Base-by-base conservation (phyloP, 1,284 basidiomycete species). In the Ganoderma lucidum region DNA sequence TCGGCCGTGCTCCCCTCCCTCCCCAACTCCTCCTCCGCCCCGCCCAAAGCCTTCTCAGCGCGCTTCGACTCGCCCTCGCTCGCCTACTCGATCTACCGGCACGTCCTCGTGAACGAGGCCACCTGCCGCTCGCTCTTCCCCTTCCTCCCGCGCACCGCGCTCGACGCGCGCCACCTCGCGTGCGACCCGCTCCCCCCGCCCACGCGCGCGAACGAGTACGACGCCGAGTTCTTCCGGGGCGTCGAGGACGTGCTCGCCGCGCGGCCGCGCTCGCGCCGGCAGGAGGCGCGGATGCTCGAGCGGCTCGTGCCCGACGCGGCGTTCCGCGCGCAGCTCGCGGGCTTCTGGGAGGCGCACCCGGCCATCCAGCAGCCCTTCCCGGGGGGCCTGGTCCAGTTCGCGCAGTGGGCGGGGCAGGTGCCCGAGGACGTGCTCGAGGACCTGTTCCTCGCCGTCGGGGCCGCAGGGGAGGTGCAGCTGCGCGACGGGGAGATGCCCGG, bases 161-260 rank as follows among this genome's bases (percentile, higher is more conserved):
- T 86, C n/a, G 78, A 82, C 23, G 80, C 80, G 15, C 87, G 88
- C 71, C 83, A 88, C 19, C 82, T 95, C 64, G 88, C 91, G 3
- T 96, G 92, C 73, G 95, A 97, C 77, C 95, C 95, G 0, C 81
- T 96, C 0, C 93, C 94, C 0, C 94, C 95, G 0, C 81, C 80
- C 2, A 85, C 86, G 1, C 81, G 85, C 2, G 77, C 88, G 6
- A 91, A 84, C 32, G 76, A 76, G 39, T 97, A 97, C 79, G 85
- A 95, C 70, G 81, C 56, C n/a, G 81, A 80, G 30, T 97, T 95
- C 82, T 96, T 97, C 82, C 80, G 78, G 6, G 88, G 88, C 1
- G 81, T 87, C 6, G 88, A 90, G 67, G 88, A 91, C 69, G 77
- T 85, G 28, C 83, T 86, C 70, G 76, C 80, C 14, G 71, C 77